Evolutionary conservation across 257 asterid genomes (phyloP), one percentile per base, ranked within the genome.

Genomic region (Solanum pennellii): DNA sequence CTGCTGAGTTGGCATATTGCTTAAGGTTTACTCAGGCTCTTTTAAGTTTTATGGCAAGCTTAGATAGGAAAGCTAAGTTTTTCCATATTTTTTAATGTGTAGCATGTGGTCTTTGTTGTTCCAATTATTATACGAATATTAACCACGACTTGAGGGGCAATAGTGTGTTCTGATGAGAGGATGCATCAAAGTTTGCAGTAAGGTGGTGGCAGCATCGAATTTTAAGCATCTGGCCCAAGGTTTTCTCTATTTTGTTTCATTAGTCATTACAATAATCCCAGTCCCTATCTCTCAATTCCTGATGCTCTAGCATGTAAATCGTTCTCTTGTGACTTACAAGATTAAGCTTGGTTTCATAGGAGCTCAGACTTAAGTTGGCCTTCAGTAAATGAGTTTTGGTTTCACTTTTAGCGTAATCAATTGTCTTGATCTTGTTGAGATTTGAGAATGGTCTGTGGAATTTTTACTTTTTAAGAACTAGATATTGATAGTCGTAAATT

Each of bases 31-130:
- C 49, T 86, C 86, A 27, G 52, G 42, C 56, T 79, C 88, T 86
- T 86, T 68, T 89, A 60, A 75, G 83, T 80, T 86, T 79, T 83
- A 90, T 84, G 72, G 45, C 62, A 69, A 45, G 88, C 82, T 42
- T 85, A 5, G 29, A 29, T 35, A 74, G 25, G n/a, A 69, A 42
- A 37, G 66, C 14, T 68, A 27, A 31, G 42, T 69, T 56, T 23
- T 42, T 3, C 79, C 60, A 21, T 42, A 20, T 31, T 72, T 27
- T 33, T 86, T 47, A 15, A 16, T 15, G 27, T 27, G 84, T 79
- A 79, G 39, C 25, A 27, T 45, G 84, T 44, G 65, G 84, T 41
- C 66, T 79, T 27, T 79, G 27, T 27, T 45, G 42, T 44, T 15
- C 14, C 39, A 44, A 77, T 25, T 77, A 25, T 77, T 11, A 5